Conservation (phyloP, 768 basidiomycete genomes). For the Suillus luteus region DNA sequence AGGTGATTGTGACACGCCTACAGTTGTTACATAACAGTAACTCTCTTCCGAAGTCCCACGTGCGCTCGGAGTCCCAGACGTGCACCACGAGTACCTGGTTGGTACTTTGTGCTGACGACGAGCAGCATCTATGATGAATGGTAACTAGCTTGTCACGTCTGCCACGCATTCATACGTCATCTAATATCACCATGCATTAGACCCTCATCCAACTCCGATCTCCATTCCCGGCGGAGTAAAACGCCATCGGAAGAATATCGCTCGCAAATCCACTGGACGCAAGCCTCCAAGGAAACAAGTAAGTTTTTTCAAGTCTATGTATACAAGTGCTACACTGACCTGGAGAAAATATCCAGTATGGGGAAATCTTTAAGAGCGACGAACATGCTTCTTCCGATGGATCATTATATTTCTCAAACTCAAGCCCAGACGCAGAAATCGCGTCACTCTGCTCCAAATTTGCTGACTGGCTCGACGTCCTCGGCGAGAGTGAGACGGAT, state of each 20-base stretch:
- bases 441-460: background rate
- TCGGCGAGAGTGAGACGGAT: background rate
- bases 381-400: background rate
- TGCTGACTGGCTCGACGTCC: conserved; percentile 1
- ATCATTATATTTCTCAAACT: background rate
- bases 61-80: background rate
- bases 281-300: conserved; percentile 7
- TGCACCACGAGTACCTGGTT: background rate
- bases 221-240: conserved; percentile 2
- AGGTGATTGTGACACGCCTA: background rate
- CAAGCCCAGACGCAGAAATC: background rate
- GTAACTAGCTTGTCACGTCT: background rate
- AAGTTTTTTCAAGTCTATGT: background rate
- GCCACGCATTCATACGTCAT: background rate
- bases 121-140: background rate
- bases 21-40: background rate
- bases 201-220: too few species aligned
- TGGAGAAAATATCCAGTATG: background rate
- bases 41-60: background rate
- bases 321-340: background rate
- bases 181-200: background rate
- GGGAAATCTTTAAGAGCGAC: background rate
- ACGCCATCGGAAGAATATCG: background rate
- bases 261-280: conserved; percentile 3
- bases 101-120: background rate